These are phyloP conservation scores for Fusarium burgessii DNA, from an alignment of 2,329 filamentous ascomycete species.

Conservation along the genomic window DNA sequence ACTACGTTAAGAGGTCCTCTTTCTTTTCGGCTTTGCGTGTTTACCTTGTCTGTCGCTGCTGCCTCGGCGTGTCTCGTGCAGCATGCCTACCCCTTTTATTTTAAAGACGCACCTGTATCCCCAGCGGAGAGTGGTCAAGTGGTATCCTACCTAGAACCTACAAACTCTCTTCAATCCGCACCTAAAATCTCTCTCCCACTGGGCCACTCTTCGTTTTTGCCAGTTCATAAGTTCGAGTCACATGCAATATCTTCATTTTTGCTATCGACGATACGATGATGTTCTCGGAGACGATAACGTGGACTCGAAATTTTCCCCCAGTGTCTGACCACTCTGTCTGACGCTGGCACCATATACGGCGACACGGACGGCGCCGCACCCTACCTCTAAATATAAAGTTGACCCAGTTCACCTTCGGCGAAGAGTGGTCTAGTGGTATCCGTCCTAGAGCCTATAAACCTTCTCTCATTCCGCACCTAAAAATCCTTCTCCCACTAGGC, in stretches of 20 bases:
- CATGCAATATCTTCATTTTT: background rate
- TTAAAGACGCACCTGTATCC: background rate
- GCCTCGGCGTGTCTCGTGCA: background rate
- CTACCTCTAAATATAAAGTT: too few relatives aligned
- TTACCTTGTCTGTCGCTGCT: too few relatives aligned
- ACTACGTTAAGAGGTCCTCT: too few relatives aligned
- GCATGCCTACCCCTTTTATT: background rate
- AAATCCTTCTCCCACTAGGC: background rate
- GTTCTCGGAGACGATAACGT: too few relatives aligned
- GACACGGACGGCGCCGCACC: background rate
- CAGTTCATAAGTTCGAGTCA: background rate
- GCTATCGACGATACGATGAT: background rate
- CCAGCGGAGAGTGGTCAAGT: constrained; percentile 3
- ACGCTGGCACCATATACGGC: background rate
- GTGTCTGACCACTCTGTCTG: background rate
- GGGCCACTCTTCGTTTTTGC: background rate
- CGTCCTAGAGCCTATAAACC: background rate
- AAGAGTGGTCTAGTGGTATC: constrained; percentile 1
- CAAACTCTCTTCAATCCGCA: background rate
- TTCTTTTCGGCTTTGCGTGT: too few relatives aligned
- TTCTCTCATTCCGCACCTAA: background rate
- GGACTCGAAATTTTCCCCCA: background rate
- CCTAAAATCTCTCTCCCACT: background rate
- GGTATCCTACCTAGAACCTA: background rate
- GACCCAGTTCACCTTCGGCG: too few relatives aligned